Conservation (phyloP, 768 basidiomycete species). For the Lentinula detonsa region DNA sequence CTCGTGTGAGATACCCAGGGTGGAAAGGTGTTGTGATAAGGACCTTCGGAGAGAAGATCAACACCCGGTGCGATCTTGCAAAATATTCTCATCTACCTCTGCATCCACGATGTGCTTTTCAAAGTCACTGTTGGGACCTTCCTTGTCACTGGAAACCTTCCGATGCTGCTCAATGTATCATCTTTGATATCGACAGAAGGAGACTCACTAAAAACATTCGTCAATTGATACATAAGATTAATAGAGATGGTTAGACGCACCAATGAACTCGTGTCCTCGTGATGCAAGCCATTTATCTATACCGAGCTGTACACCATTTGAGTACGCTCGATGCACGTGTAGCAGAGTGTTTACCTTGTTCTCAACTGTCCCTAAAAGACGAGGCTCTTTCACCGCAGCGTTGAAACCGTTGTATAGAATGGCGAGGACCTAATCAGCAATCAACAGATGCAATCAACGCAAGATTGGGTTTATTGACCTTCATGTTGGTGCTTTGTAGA, state of each 20-base stretch:
- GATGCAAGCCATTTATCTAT: constrained; percentile 62
- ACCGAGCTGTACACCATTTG: constrained; percentile 48
- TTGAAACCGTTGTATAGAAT: constrained; percentile 67
- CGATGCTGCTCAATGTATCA: neutral
- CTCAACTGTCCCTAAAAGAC: constrained; percentile 78
- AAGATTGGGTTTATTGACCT: neutral
- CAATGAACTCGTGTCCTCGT: constrained; percentile 70
- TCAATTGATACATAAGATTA: neutral
- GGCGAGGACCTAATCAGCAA: constrained; percentile 51
- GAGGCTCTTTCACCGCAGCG: constrained; percentile 63
- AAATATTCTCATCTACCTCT: constrained; percentile 18
- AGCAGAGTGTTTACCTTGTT: constrained; percentile 47
- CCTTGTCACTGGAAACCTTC: constrained; percentile 77
- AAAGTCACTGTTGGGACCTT: constrained; percentile 75
- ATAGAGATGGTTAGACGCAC: constrained; percentile 28
- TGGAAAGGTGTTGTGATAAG: constrained; percentile 85
- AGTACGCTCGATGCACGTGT: neutral
- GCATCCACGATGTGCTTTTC: constrained; percentile 80
- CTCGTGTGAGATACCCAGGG: constrained; percentile 75
- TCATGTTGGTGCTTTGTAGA: neutral
- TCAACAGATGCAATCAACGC: neutral
- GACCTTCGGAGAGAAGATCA: constrained; percentile 41
- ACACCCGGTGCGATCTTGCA: neutral
- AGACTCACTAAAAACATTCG: neutral
- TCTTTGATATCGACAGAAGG: neutral